Evolutionary conservation across 2,329 filamentous ascomycete genomes (phyloP).

Genomic region (Stylonectria norvegica): DNA sequence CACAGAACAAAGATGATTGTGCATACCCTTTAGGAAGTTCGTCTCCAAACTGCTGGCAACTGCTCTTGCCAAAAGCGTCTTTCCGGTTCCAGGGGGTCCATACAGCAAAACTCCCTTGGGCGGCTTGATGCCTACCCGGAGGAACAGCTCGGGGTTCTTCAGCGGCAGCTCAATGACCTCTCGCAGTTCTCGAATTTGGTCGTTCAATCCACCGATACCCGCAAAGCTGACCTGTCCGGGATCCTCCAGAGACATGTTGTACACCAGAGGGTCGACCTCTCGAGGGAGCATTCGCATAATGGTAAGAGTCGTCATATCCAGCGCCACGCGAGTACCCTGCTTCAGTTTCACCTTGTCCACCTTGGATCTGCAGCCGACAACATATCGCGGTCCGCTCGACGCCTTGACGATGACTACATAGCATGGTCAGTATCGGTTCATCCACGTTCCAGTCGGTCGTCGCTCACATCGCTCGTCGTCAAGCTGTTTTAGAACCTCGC

Average conservation of each 20-base stretch:
- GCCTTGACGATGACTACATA: constrained; percentile 91
- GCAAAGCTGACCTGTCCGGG: constrained; percentile 97
- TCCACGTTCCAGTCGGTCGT: constrained; percentile 7
- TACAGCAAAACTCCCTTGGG: constrained; percentile 97
- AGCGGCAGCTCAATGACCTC: constrained; percentile 97
- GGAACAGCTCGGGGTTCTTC: constrained; percentile 97
- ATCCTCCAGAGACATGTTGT: constrained; percentile 99
- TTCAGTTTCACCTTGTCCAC: constrained; percentile 97
- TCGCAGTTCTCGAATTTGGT: constrained; percentile 94
- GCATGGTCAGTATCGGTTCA: constrained; percentile 17
- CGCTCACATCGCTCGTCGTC: constrained; percentile 94
- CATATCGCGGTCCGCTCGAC: constrained; percentile 93
- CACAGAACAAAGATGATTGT: background rate
- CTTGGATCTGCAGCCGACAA: constrained; percentile 96
- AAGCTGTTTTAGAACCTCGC: constrained; percentile 96
- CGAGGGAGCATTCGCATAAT: constrained; percentile 99
- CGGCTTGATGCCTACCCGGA: constrained; percentile 96
- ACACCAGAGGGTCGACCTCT: constrained; percentile 96
- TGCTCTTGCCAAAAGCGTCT: constrained; percentile 89
- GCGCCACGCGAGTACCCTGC: constrained; percentile 93
- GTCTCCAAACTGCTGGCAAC: constrained; percentile 96
- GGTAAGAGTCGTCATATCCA: constrained; percentile 98
- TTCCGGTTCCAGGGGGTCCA: constrained; percentile 93
- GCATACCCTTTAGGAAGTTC: constrained; percentile 91
- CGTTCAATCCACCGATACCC: constrained; percentile 94